Evolutionary conservation across 495 filamentous ascomycete species (phyloP).

Genomic region (Opeltia flavorubescens): DNA sequence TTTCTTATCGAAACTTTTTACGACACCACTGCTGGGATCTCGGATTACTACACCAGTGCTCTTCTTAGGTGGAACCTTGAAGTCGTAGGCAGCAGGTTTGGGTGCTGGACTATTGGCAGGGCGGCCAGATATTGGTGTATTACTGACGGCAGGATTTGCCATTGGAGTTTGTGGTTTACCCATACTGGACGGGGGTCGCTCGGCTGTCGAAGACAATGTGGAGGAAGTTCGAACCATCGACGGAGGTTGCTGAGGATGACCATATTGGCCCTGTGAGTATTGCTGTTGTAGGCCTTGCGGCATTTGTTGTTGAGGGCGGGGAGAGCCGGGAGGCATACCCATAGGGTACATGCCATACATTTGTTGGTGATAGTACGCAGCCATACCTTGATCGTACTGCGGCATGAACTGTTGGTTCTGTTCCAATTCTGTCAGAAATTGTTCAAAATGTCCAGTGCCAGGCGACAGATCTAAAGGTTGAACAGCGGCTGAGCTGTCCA

Average conservation of each 20-base stretch:
- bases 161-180: constrained; percentile 48
- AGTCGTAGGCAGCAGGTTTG: constrained; percentile 23
- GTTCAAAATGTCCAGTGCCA: constrained; percentile 55
- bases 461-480: constrained; percentile 47
- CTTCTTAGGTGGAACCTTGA: constrained; percentile 41
- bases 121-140: constrained; percentile 44
- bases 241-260: constrained; percentile 38
- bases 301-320: constrained; percentile 39
- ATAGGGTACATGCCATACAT: constrained; percentile 32
- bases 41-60: constrained; percentile 63
- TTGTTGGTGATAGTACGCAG: constrained; percentile 29
- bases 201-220: constrained; percentile 48
- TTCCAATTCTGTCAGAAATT: constrained; percentile 53
- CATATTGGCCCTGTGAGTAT: constrained; percentile 37
- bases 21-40: constrained; percentile 53
- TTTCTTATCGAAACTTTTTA: constrained; percentile 43
- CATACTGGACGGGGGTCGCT: constrained; percentile 68
- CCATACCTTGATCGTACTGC: constrained; percentile 30
- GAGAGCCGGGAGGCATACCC: constrained; percentile 36
- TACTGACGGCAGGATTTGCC: constrained; percentile 42
- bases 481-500: constrained; percentile 23
- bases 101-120: constrained; percentile 37
- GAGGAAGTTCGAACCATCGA: constrained; percentile 75
- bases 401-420: constrained; percentile 34
- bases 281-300: constrained; percentile 32